A percentile compares a stretch with the other conserved stretches of the same genome.
Conservation (phyloP, 2,329 filamentous ascomycete genomes). For the Xylariaceae sp. region DNA sequence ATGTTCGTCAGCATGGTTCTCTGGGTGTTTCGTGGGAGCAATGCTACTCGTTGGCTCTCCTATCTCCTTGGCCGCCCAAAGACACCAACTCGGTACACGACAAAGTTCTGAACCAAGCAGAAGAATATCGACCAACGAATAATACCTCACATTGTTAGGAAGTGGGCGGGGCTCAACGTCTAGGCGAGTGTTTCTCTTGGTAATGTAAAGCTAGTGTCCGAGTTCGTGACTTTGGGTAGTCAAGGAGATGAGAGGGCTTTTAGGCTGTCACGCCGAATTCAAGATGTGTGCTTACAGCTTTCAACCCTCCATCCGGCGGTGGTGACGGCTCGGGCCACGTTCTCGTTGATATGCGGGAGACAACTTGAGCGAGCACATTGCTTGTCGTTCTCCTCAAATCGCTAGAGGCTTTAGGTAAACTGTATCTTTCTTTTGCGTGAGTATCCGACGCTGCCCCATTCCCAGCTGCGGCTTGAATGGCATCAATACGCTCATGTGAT, state of each 20-base stretch:
- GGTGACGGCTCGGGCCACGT: slow-evolving; percentile 31
- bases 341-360: slow-evolving; percentile 31
- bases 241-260: not conserved
- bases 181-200: no score
- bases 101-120: no score
- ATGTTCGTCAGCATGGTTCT: not conserved
- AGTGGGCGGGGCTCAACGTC: no score
- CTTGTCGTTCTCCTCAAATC: slow-evolving; percentile 30
- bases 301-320: slow-evolving; percentile 32
- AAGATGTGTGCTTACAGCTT: slow-evolving; percentile 23
- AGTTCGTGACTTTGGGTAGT: no score
- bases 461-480: slow-evolving; percentile 5
- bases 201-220: no score
- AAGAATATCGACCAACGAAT: no score
- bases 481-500: slow-evolving; percentile 14
- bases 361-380: slow-evolving; percentile 29
- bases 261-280: not conserved
- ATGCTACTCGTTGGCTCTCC: not conserved
- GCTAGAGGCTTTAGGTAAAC: slow-evolving; percentile 15
- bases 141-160: no score
- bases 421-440: slow-evolving; percentile 8
- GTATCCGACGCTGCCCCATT: slow-evolving; percentile 1
- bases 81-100: no score
- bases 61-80: no score
- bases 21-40: not conserved